Conservation (phyloP, 441 rosid genomes). For the Gossypium davidsonii region DNA sequence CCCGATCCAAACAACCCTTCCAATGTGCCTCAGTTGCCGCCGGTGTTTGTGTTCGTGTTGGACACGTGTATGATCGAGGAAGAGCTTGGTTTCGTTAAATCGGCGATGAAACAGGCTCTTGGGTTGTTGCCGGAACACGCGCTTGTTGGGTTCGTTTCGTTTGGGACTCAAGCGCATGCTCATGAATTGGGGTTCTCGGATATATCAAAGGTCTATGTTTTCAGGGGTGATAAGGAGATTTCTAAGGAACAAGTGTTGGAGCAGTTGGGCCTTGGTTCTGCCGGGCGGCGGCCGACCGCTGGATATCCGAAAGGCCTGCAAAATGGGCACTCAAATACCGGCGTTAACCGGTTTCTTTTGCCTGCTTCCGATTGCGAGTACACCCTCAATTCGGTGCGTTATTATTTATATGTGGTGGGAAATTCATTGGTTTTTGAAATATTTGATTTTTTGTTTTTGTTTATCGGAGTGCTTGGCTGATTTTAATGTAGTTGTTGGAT, state of each 20-base stretch:
- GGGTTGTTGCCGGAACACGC: constrained; percentile 93
- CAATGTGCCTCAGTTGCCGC: constrained; percentile 30
- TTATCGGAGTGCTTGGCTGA: neutral
- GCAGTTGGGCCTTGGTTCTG: constrained; percentile 69
- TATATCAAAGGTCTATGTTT: constrained; percentile 86
- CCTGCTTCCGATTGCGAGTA: constrained; percentile 91
- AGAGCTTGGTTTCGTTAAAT: constrained; percentile 66
- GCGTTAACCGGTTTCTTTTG: constrained; percentile 64
- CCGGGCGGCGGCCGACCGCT: constrained; percentile 47
- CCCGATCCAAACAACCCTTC: constrained; percentile 23
- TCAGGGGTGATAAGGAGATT: constrained; percentile 79
- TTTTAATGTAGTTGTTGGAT: constrained; percentile 63
- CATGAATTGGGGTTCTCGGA: constrained; percentile 93
- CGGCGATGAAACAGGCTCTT: constrained; percentile 76
- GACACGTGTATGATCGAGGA: constrained; percentile 98
- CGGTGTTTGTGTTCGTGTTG: constrained; percentile 75
- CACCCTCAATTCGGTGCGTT: constrained; percentile 63
- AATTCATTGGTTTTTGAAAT: neutral
- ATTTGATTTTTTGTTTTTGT: neutral
- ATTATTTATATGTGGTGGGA: neutral
- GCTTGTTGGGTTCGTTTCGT: constrained; percentile 85
- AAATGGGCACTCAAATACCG: constrained; percentile 47
- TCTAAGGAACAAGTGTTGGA: constrained; percentile 82
- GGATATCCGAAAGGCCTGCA: constrained; percentile 55
- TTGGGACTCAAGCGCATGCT: constrained; percentile 92